A percentile compares a stretch with the other conserved stretches of the same genome.
Evolutionary conservation across 768 basidiomycete species (phyloP).

Genomic region (Strobilomyces echinocephalus): DNA sequence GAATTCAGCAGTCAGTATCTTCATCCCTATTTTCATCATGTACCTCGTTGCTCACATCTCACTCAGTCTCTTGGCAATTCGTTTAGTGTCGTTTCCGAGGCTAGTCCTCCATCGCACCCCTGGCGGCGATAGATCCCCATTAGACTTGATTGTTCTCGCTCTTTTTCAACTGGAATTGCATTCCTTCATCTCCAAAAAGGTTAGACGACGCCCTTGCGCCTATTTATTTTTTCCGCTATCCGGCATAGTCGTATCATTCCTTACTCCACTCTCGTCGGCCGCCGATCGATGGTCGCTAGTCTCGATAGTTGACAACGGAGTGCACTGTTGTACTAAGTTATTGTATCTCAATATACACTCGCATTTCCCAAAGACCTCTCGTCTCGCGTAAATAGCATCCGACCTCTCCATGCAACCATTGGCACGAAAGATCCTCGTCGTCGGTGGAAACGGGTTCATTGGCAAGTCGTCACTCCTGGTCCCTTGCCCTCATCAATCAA

Average conservation of each 20-base stretch:
- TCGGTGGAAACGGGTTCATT: slow-evolving; percentile 98
- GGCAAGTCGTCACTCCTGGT: slow-evolving; percentile 42
- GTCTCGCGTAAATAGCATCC: neutral
- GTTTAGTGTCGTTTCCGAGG: slow-evolving; percentile 16
- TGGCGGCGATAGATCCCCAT: slow-evolving; percentile 35
- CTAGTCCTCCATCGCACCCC: slow-evolving; percentile 25
- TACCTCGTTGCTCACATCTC: neutral
- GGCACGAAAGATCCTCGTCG: slow-evolving; percentile 71
- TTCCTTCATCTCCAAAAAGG: neutral
- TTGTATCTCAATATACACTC: neutral
- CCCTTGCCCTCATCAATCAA: neutral
- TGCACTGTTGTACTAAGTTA: neutral
- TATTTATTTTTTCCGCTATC: slow-evolving; percentile 15
- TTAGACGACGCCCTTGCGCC: slow-evolving; percentile 1
- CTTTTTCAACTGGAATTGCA: neutral
- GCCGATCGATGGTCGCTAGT: slow-evolving; percentile 5
- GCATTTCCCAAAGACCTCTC: neutral
- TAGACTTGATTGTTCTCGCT: slow-evolving; percentile 4
- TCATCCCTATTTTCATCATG: neutral
- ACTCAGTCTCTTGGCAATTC: slow-evolving; percentile 29
- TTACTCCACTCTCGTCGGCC: slow-evolving; percentile 4
- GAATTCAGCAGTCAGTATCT: slow-evolving; percentile 49
- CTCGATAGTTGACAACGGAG: slow-evolving; percentile 1
- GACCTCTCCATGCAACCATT: slow-evolving; percentile 20
- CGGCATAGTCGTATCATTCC: slow-evolving; percentile 6